Conservation (phyloP, 202 grass and related monocot species). For the Carex arenaria region DNA sequence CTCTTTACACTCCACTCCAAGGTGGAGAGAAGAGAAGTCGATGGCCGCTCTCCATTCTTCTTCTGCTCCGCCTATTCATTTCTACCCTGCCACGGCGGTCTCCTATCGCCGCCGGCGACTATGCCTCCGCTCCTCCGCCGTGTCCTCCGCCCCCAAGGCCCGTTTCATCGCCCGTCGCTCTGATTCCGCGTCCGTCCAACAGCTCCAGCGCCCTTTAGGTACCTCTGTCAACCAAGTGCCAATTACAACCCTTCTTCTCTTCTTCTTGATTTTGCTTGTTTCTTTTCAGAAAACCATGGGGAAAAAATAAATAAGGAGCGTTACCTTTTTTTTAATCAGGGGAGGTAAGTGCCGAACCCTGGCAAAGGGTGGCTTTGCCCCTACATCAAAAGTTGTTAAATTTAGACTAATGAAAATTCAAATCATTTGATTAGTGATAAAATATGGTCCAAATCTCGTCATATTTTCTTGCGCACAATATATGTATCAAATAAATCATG, state of each 20-base stretch:
- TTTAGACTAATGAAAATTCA: not conserved
- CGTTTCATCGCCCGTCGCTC: constrained; percentile 73
- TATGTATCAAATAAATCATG: not conserved
- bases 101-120: constrained; percentile 29
- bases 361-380: too few relatives aligned
- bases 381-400: not conserved
- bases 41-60: constrained; percentile 32
- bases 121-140: constrained; percentile 27
- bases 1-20: not conserved
- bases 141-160: constrained; percentile 67
- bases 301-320: too few relatives aligned
- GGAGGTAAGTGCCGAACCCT: too few relatives aligned
- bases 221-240: not conserved
- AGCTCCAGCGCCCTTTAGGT: constrained; percentile 76
- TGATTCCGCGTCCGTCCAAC: constrained; percentile 59
- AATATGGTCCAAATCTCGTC: not conserved
- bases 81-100: not conserved
- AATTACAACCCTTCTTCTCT: not conserved
- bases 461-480: not conserved
- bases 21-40: not conserved
- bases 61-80: constrained; percentile 6
- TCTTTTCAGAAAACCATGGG: too few relatives aligned
- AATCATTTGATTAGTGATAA: not conserved
- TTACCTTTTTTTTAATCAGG: too few relatives aligned
- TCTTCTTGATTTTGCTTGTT: not conserved